These are phyloP conservation scores for Xylaria sp. DNA, from an alignment of 2,329 filamentous ascomycete species.

Conservation along the genomic window DNA sequence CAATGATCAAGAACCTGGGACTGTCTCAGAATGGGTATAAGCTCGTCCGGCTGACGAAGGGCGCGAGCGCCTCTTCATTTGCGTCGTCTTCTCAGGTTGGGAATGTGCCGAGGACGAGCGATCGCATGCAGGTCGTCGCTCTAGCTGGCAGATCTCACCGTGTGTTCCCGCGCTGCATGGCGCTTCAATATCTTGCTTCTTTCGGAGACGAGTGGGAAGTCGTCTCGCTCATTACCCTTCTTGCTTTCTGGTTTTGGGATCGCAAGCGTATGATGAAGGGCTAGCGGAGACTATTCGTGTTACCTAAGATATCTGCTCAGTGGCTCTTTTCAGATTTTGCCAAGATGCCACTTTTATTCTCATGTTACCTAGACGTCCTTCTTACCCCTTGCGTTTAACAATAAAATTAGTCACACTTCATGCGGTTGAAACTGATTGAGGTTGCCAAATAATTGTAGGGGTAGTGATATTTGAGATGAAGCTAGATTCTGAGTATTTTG, in stretches of 20 bases:
- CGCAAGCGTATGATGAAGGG: constrained; percentile 27
- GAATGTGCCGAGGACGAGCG: constrained; percentile 22
- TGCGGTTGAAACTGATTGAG: constrained; percentile 8
- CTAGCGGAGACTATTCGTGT: constrained; percentile 15
- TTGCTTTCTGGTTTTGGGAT: constrained; percentile 32
- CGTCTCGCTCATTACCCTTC: constrained; percentile 25
- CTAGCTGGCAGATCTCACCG: constrained; percentile 19
- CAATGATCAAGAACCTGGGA: constrained; percentile 24
- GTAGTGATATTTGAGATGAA: not conserved
- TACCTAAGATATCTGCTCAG: constrained; percentile 25
- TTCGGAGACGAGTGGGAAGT: constrained; percentile 35
- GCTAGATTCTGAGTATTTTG: not conserved
- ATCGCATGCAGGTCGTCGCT: constrained; percentile 32
- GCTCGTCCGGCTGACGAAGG: constrained; percentile 25
- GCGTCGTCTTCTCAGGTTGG: not conserved
- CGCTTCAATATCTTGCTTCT: constrained; percentile 9
- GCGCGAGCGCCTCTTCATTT: not conserved
- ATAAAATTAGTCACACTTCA: constrained; percentile 19
- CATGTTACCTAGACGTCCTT: constrained; percentile 29
- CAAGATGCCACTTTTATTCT: constrained; percentile 9
- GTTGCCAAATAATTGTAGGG: not conserved
- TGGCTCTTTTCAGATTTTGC: constrained; percentile 4
- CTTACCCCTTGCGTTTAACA: constrained; percentile 11
- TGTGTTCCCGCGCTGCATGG: constrained; percentile 14
- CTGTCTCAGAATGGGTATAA: constrained; percentile 32